phyloP scores from a whole-genome alignment of 176 grass and related monocot genomes.

The Hyparrhenia diplandra region DNA sequence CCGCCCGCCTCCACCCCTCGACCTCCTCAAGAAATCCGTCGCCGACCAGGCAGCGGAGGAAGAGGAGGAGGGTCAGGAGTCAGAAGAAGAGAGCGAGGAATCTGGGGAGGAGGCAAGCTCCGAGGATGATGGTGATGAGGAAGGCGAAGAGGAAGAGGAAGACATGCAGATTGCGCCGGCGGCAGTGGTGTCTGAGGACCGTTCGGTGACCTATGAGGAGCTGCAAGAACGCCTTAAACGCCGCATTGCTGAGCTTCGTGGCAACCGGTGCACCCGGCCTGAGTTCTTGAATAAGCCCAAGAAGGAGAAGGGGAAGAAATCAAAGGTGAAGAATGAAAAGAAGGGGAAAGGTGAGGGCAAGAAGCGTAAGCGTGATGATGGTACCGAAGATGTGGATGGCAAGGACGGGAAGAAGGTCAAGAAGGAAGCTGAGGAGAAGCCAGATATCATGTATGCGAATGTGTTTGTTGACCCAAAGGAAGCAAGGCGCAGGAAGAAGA shows the following conservation, averaged over 20 bases:
- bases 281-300: constrained; percentile 48
- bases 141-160: constrained; percentile 8
- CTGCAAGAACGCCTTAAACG: constrained; percentile 46
- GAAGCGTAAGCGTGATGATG: constrained; percentile 60
- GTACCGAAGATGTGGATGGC: constrained; percentile 7
- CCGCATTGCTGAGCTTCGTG: constrained; percentile 55
- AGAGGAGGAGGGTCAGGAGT: neutral
- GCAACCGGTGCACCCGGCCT: constrained; percentile 65
- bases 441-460: constrained; percentile 64
- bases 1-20: constrained; percentile 63
- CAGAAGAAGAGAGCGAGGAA: constrained; percentile 21
- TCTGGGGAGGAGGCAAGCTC: constrained; percentile 23
- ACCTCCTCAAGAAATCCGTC: constrained; percentile 65
- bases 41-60: constrained; percentile 17
- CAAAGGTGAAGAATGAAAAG: constrained; percentile 39
- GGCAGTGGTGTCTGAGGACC: constrained; percentile 36
- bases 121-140: constrained; percentile 3
- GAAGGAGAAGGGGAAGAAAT: constrained; percentile 62
- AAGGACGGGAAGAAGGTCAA: constrained; percentile 48
- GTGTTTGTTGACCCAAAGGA: constrained; percentile 63
- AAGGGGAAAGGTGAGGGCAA: constrained; percentile 31
- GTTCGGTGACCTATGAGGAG: constrained; percentile 80
- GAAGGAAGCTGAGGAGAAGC: constrained; percentile 37
- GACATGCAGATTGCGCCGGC: constrained; percentile 12
- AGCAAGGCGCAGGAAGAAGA: constrained; percentile 60